Evolutionary conservation across 129 eudicot genomes (phyloP).

Genomic region (Arctium minus): DNA sequence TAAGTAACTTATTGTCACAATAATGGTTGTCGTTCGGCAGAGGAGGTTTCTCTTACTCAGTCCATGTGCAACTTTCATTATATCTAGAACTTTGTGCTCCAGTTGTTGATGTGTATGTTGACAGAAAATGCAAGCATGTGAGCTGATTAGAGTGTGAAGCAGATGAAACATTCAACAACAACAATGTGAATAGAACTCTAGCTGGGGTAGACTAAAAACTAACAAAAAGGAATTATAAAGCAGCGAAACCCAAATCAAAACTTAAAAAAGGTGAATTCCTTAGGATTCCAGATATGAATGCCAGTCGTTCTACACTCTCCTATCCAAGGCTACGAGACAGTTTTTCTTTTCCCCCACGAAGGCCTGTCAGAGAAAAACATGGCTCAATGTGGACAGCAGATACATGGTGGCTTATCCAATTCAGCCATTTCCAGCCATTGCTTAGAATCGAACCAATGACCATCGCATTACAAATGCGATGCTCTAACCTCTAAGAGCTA

Average conservation of each 20-base stretch:
- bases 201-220: background rate
- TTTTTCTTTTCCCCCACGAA: background rate
- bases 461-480: constrained; percentile 29
- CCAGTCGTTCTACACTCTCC: background rate
- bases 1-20: background rate
- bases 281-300: background rate
- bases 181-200: background rate
- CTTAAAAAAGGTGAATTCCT: background rate
- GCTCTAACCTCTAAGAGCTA: constrained; percentile 30
- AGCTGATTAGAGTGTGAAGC: background rate
- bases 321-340: background rate
- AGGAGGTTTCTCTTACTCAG: background rate
- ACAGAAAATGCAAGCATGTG: no score
- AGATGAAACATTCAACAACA: background rate
- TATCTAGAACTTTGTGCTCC: background rate
- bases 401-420: background rate
- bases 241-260: background rate
- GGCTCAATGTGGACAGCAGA: background rate
- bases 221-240: background rate
- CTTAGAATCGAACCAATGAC: constrained; percentile 18
- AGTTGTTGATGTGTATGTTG: no score
- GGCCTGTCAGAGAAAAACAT: background rate
- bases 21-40: background rate
- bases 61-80: background rate
- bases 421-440: background rate